Base-by-base conservation (phyloP, 1,284 basidiomycete species). In the Rhodotorula sp. region DNA sequence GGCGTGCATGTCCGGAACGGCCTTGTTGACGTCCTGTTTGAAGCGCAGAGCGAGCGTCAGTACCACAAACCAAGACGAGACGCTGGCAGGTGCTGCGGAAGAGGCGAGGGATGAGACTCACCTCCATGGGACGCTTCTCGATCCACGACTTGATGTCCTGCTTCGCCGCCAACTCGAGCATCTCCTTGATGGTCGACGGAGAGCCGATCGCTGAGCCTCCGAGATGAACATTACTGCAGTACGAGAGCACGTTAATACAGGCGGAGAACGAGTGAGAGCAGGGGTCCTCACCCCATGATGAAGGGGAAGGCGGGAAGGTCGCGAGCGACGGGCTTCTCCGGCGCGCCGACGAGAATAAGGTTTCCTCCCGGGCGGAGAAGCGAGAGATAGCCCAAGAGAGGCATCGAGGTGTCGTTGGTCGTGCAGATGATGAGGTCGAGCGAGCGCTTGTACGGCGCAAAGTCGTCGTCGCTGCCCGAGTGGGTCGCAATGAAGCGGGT, bases 381-480 rank as follows among this genome's bases (percentile, higher is more conserved):
- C 22, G 74, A 75, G 56, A 83, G 74, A 77, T 81, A 82, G 27
- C 69, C 72, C 17, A 68, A 58, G 52, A 82, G 71, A 24, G 80
- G 81, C 78, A 82, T 80, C 55, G 81, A 76, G 47, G 51, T 49
- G 74, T 79, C 73, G 77, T 79, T 82, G 67, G 82, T 80, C 56
- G 82, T 83, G 66, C 78, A 77, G 68, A 84, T 76, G 76, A 84
- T 81, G 36, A 84, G 71, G 75, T 84, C 83, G 52, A 84, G 77
- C 32, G 79, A 76, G 39, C 80, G 75, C 59, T 67, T 67, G 77
- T 82, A 70, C 17, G 75, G 66, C 52, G 70, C 68, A 52, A 76
- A 75, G 64, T 76, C 79, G 8, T 76, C 71, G 20, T 75, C 74
- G 17, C 61, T 70, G 51, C 77, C 75, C 34, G 75, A 72, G 59